A percentile compares a stretch with the other conserved stretches of the same genome.
These are phyloP conservation scores for Chondrostereum purpureum DNA, from an alignment of 1,284 basidiomycete species.

Conservation along the genomic window DNA sequence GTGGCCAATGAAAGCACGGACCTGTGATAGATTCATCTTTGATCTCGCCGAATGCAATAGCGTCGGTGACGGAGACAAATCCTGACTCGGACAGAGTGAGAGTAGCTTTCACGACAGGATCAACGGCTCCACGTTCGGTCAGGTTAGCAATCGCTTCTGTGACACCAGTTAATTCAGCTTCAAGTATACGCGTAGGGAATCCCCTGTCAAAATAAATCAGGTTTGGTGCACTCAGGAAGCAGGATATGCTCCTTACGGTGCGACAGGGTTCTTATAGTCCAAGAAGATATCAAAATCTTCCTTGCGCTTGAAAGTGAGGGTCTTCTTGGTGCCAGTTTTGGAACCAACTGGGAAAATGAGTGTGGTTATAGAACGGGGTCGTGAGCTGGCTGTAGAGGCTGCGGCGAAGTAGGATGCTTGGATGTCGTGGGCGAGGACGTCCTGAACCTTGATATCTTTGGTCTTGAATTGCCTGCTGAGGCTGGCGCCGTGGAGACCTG, in stretches of 20 bases:
- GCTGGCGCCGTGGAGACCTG: conserved; percentile 88
- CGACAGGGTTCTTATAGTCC: conserved; percentile 57
- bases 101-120: conserved; percentile 77
- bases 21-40: conserved; percentile 75
- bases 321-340: conserved; percentile 76
- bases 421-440: conserved; percentile 68
- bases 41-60: conserved; percentile 68
- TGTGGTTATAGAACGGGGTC: conserved; percentile 64
- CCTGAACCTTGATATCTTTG: conserved; percentile 85
- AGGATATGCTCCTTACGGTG: conserved; percentile 39
- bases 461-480: conserved; percentile 92
- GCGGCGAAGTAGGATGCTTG: conserved; percentile 73
- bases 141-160: conserved; percentile 67
- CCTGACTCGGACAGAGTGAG: conserved; percentile 79
- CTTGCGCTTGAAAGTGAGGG: conserved; percentile 73
- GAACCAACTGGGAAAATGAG: conserved; percentile 72
- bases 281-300: conserved; percentile 73
- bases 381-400: conserved; percentile 35
- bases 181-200: conserved; percentile 62
- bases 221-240: conserved; percentile 4
- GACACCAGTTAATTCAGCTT: conserved; percentile 64
- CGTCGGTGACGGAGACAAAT: conserved; percentile 72
- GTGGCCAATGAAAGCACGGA: conserved; percentile 22
- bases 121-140: conserved; percentile 63
- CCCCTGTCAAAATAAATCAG: conserved; percentile 32